These are phyloP conservation scores for Xerocomellus dryophilus DNA, from an alignment of 768 basidiomycete species.

Conservation along the genomic window DNA sequence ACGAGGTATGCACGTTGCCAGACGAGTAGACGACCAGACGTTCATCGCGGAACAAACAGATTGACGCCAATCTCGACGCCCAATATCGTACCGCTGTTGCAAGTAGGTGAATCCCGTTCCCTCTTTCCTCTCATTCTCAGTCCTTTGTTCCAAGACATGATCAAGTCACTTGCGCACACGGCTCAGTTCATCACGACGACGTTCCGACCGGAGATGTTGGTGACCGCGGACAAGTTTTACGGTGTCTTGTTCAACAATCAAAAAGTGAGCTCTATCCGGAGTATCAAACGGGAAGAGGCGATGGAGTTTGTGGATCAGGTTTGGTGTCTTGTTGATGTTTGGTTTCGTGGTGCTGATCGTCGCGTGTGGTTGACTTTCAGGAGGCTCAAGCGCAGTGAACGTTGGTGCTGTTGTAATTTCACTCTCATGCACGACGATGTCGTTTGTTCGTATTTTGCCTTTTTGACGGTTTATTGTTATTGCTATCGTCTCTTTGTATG, in stretches of 20 bases:
- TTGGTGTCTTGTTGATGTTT: slow-evolving; percentile 13
- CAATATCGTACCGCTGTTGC: slow-evolving; percentile 98
- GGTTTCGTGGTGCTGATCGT: not conserved
- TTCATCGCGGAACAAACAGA: slow-evolving; percentile 41
- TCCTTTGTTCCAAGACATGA: slow-evolving; percentile 54
- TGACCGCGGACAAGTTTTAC: slow-evolving; percentile 94
- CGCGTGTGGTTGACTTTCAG: slow-evolving; percentile 21
- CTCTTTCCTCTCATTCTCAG: slow-evolving; percentile 36
- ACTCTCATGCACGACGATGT: not conserved
- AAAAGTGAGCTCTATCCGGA: slow-evolving; percentile 86
- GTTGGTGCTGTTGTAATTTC: too few relatives aligned
- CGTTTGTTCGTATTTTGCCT: not conserved
- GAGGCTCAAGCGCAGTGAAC: slow-evolving; percentile 47
- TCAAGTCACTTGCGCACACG: slow-evolving; percentile 79
- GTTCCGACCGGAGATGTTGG: slow-evolving; percentile 96
- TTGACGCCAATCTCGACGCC: slow-evolving; percentile 96
- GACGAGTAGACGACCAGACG: not conserved
- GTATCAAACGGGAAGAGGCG: slow-evolving; percentile 87
- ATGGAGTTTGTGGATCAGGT: slow-evolving; percentile 93
- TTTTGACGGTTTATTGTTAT: slow-evolving; percentile 20
- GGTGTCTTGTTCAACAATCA: slow-evolving; percentile 96
- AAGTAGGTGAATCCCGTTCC: slow-evolving; percentile 45
- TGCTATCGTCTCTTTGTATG: slow-evolving; percentile 13
- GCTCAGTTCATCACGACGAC: slow-evolving; percentile 99
- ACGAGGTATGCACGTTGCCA: slow-evolving; percentile 57